Evolutionary conservation across 2,329 filamentous ascomycete species (phyloP).

Genomic region (Aspergillus nomiae): DNA sequence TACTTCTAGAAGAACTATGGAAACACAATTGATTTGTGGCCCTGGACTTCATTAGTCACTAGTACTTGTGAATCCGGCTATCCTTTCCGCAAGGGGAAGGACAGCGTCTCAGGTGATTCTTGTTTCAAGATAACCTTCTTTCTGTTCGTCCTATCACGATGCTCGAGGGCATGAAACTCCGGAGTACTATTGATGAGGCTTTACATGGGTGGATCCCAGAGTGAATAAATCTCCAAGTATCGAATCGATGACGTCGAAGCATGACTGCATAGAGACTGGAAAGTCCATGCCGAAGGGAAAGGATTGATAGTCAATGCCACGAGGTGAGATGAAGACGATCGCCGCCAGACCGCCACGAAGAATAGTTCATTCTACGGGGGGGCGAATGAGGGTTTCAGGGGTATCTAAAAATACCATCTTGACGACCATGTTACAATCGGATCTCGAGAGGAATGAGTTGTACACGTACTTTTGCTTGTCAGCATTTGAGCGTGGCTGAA

Average conservation of each 20-base stretch:
- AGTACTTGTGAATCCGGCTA: not conserved
- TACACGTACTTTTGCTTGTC: not conserved
- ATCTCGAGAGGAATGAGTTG: no score
- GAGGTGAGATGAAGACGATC: not conserved
- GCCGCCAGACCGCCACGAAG: not conserved
- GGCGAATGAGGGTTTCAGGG: no score
- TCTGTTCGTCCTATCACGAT: not conserved
- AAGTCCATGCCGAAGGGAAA: not conserved
- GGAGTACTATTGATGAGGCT: no score
- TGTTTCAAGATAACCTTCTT: slow-evolving; percentile 4
- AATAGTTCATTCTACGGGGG: no score
- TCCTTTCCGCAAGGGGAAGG: not conserved
- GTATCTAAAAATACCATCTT: no score
- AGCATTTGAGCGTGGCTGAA: not conserved
- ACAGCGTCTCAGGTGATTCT: not conserved
- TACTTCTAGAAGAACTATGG: not conserved
- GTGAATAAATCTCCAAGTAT: not conserved
- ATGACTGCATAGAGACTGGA: not conserved
- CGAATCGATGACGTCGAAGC: not conserved
- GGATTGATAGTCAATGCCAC: not conserved
- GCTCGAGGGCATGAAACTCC: not conserved
- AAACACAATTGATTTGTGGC: not conserved
- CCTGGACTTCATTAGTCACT: not conserved
- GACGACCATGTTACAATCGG: no score
- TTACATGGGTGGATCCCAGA: not conserved